These are phyloP conservation scores for Leucosporidium yakuticum DNA, from an alignment of 768 basidiomycete species.

Conservation along the genomic window DNA sequence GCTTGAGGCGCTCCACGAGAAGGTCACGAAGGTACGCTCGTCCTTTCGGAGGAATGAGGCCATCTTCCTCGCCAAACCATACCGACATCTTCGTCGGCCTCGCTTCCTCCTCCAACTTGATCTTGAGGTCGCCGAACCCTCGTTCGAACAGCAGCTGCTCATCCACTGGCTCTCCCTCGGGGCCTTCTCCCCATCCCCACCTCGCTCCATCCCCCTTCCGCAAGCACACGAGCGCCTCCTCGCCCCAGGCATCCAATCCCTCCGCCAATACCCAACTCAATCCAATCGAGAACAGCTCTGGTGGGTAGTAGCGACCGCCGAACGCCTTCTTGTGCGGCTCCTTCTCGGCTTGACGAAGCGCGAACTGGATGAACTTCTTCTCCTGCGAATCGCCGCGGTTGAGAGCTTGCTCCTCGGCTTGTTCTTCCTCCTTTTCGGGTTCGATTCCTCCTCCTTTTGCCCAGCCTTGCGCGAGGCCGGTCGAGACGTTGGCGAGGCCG, in stretches of 20 bases:
- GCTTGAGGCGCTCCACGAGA: constrained; percentile 8
- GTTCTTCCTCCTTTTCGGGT: not conserved
- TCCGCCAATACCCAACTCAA: constrained; percentile 6
- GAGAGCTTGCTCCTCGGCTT: too few species aligned
- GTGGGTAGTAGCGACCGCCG: constrained; percentile 7
- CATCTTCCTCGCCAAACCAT: constrained; percentile 7
- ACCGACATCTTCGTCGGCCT: not conserved
- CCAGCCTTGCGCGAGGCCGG: not conserved
- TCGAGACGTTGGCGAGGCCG: not conserved
- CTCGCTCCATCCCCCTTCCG: constrained; percentile 8
- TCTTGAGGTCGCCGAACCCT: constrained; percentile 12
- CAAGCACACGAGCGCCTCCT: constrained; percentile 22
- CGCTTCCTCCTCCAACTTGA: not conserved
- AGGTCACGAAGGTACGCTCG: constrained; percentile 3
- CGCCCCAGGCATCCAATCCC: constrained; percentile 13
- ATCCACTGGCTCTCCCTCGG: not conserved
- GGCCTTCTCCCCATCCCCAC: constrained; percentile 16
- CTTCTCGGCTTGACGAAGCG: not conserved
- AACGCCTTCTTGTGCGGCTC: constrained; percentile 5
- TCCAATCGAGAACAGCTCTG: not conserved
- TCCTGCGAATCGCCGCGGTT: not conserved
- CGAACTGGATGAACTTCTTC: not conserved
- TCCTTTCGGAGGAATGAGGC: constrained; percentile 15
- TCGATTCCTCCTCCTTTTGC: not conserved
- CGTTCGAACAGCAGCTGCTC: constrained; percentile 7